Conservation (phyloP, 2,329 filamentous ascomycete genomes). For the Colletotrichum abscissum region DNA sequence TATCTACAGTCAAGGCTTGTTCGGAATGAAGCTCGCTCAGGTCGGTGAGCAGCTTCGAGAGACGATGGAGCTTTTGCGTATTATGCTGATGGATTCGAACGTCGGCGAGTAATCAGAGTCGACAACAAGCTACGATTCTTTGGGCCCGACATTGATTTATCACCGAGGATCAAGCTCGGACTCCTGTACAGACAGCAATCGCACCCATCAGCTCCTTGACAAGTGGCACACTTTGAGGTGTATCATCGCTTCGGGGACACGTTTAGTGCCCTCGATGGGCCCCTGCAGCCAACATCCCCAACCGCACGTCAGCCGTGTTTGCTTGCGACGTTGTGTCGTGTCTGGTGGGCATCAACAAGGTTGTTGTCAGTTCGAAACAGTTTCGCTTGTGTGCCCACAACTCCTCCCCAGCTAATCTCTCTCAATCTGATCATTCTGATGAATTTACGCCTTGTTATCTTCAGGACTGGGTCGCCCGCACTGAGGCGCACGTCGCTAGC, state of each 20-base stretch:
- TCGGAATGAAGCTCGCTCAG: neutral
- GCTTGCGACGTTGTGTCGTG: constrained; percentile 2
- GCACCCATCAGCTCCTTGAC: neutral
- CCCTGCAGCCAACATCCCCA: neutral
- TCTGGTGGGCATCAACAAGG: constrained; percentile 1
- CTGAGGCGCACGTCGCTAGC: neutral
- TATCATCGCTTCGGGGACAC: neutral
- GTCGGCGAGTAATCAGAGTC: neutral
- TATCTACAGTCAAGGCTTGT: neutral
- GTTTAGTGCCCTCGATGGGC: neutral
- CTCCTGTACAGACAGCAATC: no score
- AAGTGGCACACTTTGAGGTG: neutral
- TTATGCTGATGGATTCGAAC: neutral
- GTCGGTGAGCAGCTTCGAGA: neutral
- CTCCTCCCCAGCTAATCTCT: neutral
- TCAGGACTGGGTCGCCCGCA: neutral
- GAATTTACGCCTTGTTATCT: neutral
- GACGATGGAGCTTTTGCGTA: neutral
- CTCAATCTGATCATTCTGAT: neutral
- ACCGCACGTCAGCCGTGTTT: neutral
- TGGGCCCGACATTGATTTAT: neutral
- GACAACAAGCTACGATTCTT: neutral
- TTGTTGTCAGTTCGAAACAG: constrained; percentile 6
- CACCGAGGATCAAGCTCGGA: neutral
- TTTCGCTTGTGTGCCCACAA: neutral